Base-by-base conservation (phyloP, 768 basidiomycete species). In the Hypholoma fasciculare region DNA sequence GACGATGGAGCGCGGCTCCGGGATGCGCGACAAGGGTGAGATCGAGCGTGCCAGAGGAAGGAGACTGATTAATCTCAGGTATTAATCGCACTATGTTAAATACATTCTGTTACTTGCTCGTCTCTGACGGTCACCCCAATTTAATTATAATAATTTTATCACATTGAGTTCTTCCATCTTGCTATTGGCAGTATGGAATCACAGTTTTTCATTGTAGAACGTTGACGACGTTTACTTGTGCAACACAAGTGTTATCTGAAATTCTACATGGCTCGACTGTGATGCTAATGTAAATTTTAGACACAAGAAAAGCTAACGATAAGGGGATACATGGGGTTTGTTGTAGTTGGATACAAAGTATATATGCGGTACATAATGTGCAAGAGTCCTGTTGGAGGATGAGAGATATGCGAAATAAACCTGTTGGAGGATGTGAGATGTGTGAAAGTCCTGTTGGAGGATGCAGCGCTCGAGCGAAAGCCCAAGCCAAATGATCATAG, bases 31-130 rank as follows among this genome's bases (percentile, higher is more conserved):
- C 54, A 86, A 86, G 70, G 77, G 71, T 57, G 89, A 90, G 61
- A 76, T 96, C 23, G 92, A 95, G 78, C 78, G 90, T 50, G 92
- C 90, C 63, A 78, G 94, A 57, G 94, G 94, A 34, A 82, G 94
- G 74, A 89, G 82, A 71, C 77, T 94, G 62, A 75, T 91, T 26
- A 86, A 86, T 63, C 74, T 88, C 60, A 79, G 84, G 74, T 81
- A 84, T 58, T 82, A 75, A 50, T 34, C 30, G 30, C 30, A 34
- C 30, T 7, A 1, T 34, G 9, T 34, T 34, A 14, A 12, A 37
- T 56, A 39, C 17, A n/a, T 56, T 11, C 44, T 48, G 30, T 37
- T 48, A 38, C 30, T 34, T 34, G 30, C 30, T 34, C 30, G 9
- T 34, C 30, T 34, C 30, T 7, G 30, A 34, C 30, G 7, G 6